These are phyloP conservation scores for Agaricales sp. DNA, from an alignment of 1,284 basidiomycete genomes.

Conservation along the genomic window DNA sequence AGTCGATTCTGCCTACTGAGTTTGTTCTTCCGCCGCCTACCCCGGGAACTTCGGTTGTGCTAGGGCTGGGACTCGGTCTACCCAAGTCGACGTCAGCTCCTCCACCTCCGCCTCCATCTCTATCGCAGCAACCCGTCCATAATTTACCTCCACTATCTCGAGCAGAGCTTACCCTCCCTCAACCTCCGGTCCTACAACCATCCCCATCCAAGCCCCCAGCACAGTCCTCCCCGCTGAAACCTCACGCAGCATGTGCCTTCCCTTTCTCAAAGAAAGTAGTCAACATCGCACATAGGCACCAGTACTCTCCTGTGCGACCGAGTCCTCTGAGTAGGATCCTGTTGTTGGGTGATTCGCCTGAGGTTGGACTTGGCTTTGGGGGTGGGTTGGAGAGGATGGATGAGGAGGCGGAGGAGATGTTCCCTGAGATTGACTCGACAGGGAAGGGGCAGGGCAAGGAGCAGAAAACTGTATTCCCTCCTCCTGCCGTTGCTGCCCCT, in stretches of 20 bases:
- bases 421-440: not conserved
- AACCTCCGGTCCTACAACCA: too few relatives aligned
- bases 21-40: conserved; percentile 61
- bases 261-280: conserved; percentile 16
- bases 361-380: not conserved
- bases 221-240: conserved; percentile 8
- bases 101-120: too few relatives aligned
- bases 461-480: too few relatives aligned
- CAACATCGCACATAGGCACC: conserved; percentile 46
- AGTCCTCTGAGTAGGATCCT: conserved; percentile 69
- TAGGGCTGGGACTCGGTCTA: not conserved
- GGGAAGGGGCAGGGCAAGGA: not conserved
- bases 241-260: conserved; percentile 14
- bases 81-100: not conserved
- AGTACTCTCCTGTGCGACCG: conserved; percentile 67
- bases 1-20: conserved; percentile 43
- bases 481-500: too few relatives aligned
- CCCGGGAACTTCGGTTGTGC: not conserved
- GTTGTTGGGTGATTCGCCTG: conserved; percentile 54
- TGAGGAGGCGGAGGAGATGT: not conserved
- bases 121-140: too few relatives aligned
- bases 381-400: not conserved
- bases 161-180: too few relatives aligned
- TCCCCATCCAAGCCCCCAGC: conserved; percentile 11
- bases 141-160: too few relatives aligned